Base-by-base conservation (phyloP, 768 basidiomycete genomes). In the Pseudohyphozyma bogoriensis region DNA sequence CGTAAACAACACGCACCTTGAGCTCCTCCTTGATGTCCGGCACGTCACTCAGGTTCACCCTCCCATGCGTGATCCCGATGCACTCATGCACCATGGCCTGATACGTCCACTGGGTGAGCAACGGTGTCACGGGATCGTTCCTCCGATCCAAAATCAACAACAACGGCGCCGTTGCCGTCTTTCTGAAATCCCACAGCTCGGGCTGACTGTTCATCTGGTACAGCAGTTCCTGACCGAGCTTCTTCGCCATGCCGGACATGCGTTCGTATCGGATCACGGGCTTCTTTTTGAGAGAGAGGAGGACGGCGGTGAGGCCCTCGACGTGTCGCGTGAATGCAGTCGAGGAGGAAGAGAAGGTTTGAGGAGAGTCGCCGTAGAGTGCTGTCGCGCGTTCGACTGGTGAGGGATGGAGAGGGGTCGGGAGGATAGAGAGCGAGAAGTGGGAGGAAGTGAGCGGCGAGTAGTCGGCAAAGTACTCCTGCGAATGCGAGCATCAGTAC, bases 61-160 rank as follows among this genome's bases (percentile, higher is more conserved):
- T 81, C 24, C 93, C 93, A 71, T 96, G 97, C 63, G 87, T 84
- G 49, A 99, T 95, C 3, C 87, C 86, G 10, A 97, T 75, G 18
- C 95, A 78, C 72, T 97, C 95, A 70, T 99, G 95, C 0, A 97
- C 95, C 92, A 97, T 96, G 2, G 93, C 95, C 73, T 97, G 93
- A 75, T 97, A 97, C 29, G 95, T 97, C 95, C 95, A 97, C 74
- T 96, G 95, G 3, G 89, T 89, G 33, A 97, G 79, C 39, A 97
- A 76, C 6, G 95, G 95, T 0, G 95, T 97, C 8, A 97, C 89
- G 3, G 95, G 95, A 70, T 99, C 95, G 74, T 95, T 96, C 64
- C 93, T 79, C 63, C 95, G 81, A 75, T 99, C 95, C 57, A 99
- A 79, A 65, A 99, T 88, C 53, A 99, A 79, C 36, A 99, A 77